phyloP scores from a whole-genome alignment of 192 early-diverging fungal genomes.

The Geosiphon pyriformis region DNA sequence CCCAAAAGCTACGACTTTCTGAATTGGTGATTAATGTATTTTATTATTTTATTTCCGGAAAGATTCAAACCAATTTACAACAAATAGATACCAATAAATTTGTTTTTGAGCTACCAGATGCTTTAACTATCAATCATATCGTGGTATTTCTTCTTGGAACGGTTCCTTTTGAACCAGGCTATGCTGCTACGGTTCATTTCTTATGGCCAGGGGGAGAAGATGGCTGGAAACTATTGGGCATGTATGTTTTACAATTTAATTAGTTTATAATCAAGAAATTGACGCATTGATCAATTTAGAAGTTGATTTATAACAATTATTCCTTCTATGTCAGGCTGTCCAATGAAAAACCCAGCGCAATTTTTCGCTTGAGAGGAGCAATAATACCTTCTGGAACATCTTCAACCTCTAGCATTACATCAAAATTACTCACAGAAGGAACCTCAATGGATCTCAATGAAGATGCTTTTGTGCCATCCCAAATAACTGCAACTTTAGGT shows the following conservation, averaged over 20 bases:
- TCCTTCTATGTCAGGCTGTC: no score
- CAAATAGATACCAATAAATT: constrained; percentile 86
- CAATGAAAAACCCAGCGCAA: constrained; percentile 81
- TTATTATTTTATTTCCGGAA: not conserved
- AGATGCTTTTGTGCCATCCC: constrained; percentile 14
- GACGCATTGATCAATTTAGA: no score
- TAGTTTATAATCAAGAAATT: no score
- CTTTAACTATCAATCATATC: constrained; percentile 86
- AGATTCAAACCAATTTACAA: constrained; percentile 88
- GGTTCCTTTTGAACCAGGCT: constrained; percentile 82
- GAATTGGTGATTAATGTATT: not conserved
- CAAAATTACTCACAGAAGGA: constrained; percentile 6
- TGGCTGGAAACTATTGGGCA: constrained; percentile 69
- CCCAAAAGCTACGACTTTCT: constrained; percentile 1
- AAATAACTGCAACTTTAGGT: constrained; percentile 66
- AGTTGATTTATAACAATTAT: no score
- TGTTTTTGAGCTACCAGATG: constrained; percentile 84
- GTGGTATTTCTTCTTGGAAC: constrained; percentile 89
- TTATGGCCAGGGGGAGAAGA: constrained; percentile 73
- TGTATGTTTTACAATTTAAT: constrained; percentile 35
- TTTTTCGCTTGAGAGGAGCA: constrained; percentile 56
- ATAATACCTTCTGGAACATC: constrained; percentile 3
- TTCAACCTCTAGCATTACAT: no score
- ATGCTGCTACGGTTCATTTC: constrained; percentile 90
- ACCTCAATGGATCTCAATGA: constrained; percentile 33